Base-by-base conservation (phyloP, 257 asterid species). In the Przewalskia tangutica region DNA sequence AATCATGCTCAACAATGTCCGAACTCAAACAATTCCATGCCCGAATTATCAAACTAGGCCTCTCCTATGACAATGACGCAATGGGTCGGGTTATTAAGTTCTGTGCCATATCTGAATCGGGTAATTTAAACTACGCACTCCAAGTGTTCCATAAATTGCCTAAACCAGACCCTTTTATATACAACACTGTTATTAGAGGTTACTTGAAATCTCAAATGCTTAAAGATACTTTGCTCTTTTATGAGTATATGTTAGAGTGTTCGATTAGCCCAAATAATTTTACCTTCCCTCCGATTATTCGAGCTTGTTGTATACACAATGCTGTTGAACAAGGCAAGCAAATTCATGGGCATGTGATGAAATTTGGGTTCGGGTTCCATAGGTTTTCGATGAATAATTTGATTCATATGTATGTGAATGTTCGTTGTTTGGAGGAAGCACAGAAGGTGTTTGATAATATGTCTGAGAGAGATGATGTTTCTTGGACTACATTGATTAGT, bases 401-500 rank as follows among this genome's bases (percentile, higher is more conserved):
- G 96, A 92, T 92, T 81, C 92, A 88, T 51, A 89, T 95, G 98
- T 95, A 95, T 63, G 96, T 84, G 80, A 88, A 79, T 46, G 89
- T 91, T 80, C 86, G 81, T 63, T 84, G 81, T 8, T 80, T 91
- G 90, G 94, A 89, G 75, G 92, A 90, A 36, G 97, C 97, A 0
- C 86, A 53, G 44, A 88, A 82, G 89, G 97, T 89, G 85, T 93
- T 95, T 56, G 92, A 88, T 83, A 76, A 62, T 42, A 65, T 92
- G 87, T 83, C 11, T 3, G 10, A 58, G 16, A 92, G 86, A 88
- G 95, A 93, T 80, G 89, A 88, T 80, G 93, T 95, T 84, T 90
- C 98, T 68, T 95, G 97, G 95, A 95, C 98, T n/a, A 91, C 98
- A 34, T 81, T 93, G 91, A 93, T 93, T 59, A 90, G 91, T 82